Evolutionary conservation across 2,329 filamentous ascomycete genomes (phyloP).

Genomic region (Phialophora tarda): DNA sequence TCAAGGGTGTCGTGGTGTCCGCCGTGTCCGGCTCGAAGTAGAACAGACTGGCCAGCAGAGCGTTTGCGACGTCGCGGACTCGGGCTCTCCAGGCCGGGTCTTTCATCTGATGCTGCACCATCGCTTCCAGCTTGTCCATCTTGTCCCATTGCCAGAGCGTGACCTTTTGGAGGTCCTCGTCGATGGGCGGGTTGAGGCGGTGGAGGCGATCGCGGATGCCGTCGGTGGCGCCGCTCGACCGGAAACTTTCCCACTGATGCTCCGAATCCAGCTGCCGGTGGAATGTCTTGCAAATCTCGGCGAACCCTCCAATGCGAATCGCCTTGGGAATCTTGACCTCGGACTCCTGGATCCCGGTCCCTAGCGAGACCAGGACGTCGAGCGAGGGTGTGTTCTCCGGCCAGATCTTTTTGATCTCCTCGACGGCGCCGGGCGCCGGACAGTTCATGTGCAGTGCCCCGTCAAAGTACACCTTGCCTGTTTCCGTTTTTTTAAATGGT

Average conservation of each 20-base stretch:
- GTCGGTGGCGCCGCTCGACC: slow-evolving; percentile 8
- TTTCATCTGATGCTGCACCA: slow-evolving; percentile 17
- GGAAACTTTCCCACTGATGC: slow-evolving; percentile 15
- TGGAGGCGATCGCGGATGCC: slow-evolving; percentile 14
- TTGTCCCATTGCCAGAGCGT: slow-evolving; percentile 19
- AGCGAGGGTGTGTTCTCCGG: slow-evolving; percentile 12
- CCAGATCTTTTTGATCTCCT: slow-evolving; percentile 19
- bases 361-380: slow-evolving; percentile 16
- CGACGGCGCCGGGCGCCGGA: slow-evolving; percentile 10
- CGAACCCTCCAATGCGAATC: slow-evolving; percentile 20
- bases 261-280: slow-evolving; percentile 16
- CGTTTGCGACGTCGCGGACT: background rate
- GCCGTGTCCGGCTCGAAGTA: slow-evolving; percentile 12
- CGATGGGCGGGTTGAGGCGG: slow-evolving; percentile 18
- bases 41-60: slow-evolving; percentile 20
- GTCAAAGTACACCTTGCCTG: slow-evolving; percentile 13
- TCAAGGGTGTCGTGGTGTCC: background rate
- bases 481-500: slow-evolving; percentile 14
- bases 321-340: slow-evolving; percentile 19
- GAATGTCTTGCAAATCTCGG: slow-evolving; percentile 16
- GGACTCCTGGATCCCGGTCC: slow-evolving; percentile 20
- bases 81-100: slow-evolving; percentile 3
- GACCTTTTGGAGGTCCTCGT: slow-evolving; percentile 18
- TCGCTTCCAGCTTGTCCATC: slow-evolving; percentile 15
- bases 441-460: slow-evolving; percentile 20